These are phyloP conservation scores for Botrytis pseudocinerea DNA, from an alignment of 2,329 filamentous ascomycete genomes.

Conservation along the genomic window DNA sequence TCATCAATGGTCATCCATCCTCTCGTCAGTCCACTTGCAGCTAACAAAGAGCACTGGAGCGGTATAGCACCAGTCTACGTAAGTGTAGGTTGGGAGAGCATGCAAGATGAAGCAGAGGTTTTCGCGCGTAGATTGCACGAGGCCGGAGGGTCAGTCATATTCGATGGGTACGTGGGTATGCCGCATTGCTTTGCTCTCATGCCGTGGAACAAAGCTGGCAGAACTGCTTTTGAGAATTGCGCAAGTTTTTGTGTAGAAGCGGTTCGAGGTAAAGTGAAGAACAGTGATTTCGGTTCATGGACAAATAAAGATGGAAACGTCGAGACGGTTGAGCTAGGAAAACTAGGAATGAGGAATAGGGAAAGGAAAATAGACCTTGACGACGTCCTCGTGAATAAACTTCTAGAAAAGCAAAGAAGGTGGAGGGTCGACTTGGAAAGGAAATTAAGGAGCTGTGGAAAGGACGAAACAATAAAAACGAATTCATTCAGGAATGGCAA, in stretches of 20 bases:
- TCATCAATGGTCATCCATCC: constrained; percentile 63
- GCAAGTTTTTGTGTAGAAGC: constrained; percentile 7
- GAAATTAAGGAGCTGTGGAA: not conserved
- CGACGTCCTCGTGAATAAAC: constrained; percentile 5
- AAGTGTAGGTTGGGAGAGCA: constrained; percentile 68
- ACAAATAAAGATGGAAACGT: constrained; percentile 9
- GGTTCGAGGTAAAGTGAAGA: not conserved
- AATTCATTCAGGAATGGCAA: not conserved
- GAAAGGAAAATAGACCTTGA: constrained; percentile 18
- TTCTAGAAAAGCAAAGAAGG: constrained; percentile 7
- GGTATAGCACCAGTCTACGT: constrained; percentile 67
- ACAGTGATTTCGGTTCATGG: constrained; percentile 1
- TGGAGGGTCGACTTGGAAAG: constrained; percentile 16
- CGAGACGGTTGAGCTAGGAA: not conserved
- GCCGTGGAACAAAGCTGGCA: constrained; percentile 18
- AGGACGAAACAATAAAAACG: not conserved
- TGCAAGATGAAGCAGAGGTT: constrained; percentile 66
- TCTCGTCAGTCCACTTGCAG: constrained; percentile 63
- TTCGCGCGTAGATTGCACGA: constrained; percentile 56
- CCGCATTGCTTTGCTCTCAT: constrained; percentile 71
- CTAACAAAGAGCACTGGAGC: constrained; percentile 53
- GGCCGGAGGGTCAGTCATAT: constrained; percentile 62
- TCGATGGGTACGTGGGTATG: constrained; percentile 78
- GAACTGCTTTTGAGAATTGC: constrained; percentile 20
- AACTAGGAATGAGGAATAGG: constrained; percentile 10